Conservation (phyloP, 2,329 filamentous ascomycete genomes). For the Fusarium circinatum region DNA sequence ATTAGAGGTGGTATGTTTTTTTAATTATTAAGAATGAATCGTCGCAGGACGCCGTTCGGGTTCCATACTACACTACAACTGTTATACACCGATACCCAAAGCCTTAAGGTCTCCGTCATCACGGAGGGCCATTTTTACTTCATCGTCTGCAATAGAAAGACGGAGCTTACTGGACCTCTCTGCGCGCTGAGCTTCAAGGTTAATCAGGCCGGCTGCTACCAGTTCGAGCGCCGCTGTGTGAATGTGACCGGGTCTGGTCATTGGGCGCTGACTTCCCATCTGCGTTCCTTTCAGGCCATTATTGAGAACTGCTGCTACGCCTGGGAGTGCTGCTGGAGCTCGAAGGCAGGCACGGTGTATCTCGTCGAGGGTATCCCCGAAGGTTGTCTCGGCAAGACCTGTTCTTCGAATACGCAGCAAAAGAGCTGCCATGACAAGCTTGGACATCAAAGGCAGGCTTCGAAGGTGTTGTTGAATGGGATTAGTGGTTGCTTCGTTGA, state of each 20-base stretch:
- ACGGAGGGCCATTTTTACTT: constrained; percentile 86
- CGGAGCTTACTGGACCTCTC: constrained; percentile 90
- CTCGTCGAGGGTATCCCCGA: constrained; percentile 91
- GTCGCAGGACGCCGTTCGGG: constrained; percentile 13
- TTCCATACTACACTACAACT: constrained; percentile 43
- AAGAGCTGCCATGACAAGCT: constrained; percentile 86
- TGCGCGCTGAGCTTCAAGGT: constrained; percentile 81
- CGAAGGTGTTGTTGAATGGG: constrained; percentile 91
- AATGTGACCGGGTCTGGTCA: constrained; percentile 56
- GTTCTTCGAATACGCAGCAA: constrained; percentile 82
- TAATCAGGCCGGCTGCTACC: constrained; percentile 87
- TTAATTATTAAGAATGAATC: constrained; percentile 17
- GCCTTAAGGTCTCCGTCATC: constrained; percentile 89
- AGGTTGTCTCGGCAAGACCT: constrained; percentile 85
- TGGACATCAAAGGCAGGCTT: constrained; percentile 81
- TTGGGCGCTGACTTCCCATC: constrained; percentile 43
- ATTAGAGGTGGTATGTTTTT: constrained; percentile 5
- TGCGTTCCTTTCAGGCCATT: constrained; percentile 45
- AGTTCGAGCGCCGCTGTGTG: constrained; percentile 82
- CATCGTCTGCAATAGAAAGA: constrained; percentile 87
- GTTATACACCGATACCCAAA: constrained; percentile 68
- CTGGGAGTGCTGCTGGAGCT: constrained; percentile 49
- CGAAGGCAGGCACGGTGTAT: constrained; percentile 53
- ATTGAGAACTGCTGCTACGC: constrained; percentile 51
- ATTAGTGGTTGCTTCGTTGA: constrained; percentile 93